Conservation (phyloP, 805 yeast species). For the Ogataea paradorogensis region DNA sequence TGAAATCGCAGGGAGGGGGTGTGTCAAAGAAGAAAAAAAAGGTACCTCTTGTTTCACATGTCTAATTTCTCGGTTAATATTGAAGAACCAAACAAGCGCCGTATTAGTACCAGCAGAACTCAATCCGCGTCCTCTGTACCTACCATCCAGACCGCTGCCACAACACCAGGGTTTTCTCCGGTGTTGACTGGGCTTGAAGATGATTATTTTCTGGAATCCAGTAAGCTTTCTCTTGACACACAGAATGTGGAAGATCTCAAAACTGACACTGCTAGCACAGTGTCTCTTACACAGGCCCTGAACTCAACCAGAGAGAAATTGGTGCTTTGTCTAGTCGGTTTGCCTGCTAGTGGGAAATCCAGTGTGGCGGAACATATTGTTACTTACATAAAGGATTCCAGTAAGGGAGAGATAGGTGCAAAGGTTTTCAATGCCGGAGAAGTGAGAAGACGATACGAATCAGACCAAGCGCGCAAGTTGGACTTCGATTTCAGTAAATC, state of each 20-base stretch:
- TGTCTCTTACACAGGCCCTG: constrained; percentile 2
- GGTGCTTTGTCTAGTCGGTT: constrained; percentile 57
- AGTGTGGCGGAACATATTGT: constrained; percentile 30
- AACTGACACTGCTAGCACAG: constrained; percentile 8
- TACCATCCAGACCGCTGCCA: constrained; percentile 21
- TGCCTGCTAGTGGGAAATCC: constrained; percentile 94
- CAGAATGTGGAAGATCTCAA: constrained; percentile 15
- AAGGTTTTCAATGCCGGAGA: constrained; percentile 51
- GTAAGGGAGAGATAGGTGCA: constrained; percentile 19
- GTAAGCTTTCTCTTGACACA: constrained; percentile 24
- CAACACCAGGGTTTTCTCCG: constrained; percentile 35
- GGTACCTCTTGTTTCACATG: background rate
- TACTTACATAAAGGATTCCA: constrained; percentile 20
- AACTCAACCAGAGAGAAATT: constrained; percentile 25
- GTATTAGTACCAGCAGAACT: constrained; percentile 16
- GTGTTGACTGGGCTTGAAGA: constrained; percentile 28
- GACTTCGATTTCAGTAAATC: constrained; percentile 35
- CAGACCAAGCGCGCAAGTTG: constrained; percentile 17
- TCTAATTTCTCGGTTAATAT: constrained; percentile 1
- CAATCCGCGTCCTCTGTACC: constrained; percentile 24
- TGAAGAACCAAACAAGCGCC: constrained; percentile 16
- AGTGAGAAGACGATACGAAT: constrained; percentile 40
- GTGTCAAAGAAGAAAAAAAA: background rate
- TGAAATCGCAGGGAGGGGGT: constrained; percentile 3
- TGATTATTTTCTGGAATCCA: constrained; percentile 25